These are phyloP conservation scores for Ceratocystis cacaofunesta DNA, from an alignment of 2,329 filamentous ascomycete genomes.

Conservation along the genomic window DNA sequence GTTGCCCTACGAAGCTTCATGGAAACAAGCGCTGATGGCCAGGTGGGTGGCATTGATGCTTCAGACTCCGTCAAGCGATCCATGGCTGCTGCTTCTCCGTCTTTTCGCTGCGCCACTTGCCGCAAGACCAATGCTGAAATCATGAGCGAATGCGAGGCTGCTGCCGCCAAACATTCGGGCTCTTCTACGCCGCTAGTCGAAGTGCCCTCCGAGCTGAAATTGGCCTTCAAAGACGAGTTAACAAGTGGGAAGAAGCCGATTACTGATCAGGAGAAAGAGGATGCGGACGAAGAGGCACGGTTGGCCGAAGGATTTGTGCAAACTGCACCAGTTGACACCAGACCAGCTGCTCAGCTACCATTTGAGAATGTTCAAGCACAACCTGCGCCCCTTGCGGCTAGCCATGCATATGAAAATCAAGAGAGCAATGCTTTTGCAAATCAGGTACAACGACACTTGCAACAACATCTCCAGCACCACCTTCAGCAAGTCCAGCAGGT, in stretches of 20 bases:
- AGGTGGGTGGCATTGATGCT: slow-evolving; percentile 78
- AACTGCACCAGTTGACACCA: slow-evolving; percentile 25
- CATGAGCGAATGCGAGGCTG: slow-evolving; percentile 52
- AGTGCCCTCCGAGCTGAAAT: slow-evolving; percentile 40
- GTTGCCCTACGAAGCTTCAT: slow-evolving; percentile 74
- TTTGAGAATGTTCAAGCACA: slow-evolving; percentile 2
- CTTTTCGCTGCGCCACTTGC: slow-evolving; percentile 58
- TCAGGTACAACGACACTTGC: slow-evolving; percentile 18
- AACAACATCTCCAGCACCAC: slow-evolving; percentile 16
- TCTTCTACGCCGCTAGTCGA: slow-evolving; percentile 20
- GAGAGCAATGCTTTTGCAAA: slow-evolving; percentile 10
- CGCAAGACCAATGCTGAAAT: slow-evolving; percentile 58
- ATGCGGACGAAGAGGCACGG: slow-evolving; percentile 32
- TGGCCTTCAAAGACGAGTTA: slow-evolving; percentile 64
- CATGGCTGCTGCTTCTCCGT: slow-evolving; percentile 51
- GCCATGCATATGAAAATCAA: slow-evolving; percentile 15
- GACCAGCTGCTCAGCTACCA: slow-evolving; percentile 19
- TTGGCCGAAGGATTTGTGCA: slow-evolving; percentile 44
- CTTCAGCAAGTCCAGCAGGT: slow-evolving; percentile 1
- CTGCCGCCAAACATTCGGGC: slow-evolving; percentile 19
- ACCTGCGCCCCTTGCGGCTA: not conserved
- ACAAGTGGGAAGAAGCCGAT: slow-evolving; percentile 20
- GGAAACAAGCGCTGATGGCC: slow-evolving; percentile 76
- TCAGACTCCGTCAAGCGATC: slow-evolving; percentile 49
- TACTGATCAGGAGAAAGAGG: slow-evolving; percentile 16